A percentile compares a stretch with the other conserved stretches of the same genome.
Conservation (phyloP, 305 asterid genomes). For the Salvia sclarea region DNA sequence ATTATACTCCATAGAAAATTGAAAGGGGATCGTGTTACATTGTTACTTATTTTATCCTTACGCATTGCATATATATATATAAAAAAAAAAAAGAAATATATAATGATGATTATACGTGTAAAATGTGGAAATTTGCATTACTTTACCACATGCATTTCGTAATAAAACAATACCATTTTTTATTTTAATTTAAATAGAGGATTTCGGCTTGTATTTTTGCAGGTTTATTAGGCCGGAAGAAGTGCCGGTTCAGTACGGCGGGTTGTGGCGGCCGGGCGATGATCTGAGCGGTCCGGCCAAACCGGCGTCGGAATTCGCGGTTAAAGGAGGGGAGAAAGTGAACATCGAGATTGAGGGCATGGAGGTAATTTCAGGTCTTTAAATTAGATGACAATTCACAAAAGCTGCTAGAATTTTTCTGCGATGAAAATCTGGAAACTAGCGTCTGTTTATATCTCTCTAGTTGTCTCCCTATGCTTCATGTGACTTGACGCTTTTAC, state of each 20-base stretch:
- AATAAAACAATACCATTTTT: too few species aligned
- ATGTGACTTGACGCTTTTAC: conserved; percentile 14
- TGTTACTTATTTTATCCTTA: too few species aligned
- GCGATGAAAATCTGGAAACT: conserved; percentile 24
- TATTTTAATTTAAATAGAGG: too few species aligned
- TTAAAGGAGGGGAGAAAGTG: conserved; percentile 93
- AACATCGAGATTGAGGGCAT: conserved; percentile 93
- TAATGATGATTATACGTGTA: too few species aligned
- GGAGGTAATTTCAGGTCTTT: conserved; percentile 51
- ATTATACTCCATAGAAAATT: too few species aligned
- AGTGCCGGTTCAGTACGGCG: conserved; percentile 89
- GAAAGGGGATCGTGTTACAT: too few species aligned
- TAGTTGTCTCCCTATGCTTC: conserved; percentile 25
- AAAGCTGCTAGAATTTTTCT: conserved; percentile 23
- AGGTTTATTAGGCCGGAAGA: conserved; percentile 87
- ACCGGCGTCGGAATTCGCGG: conserved; percentile 88
- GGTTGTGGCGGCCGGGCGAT: conserved; percentile 76
- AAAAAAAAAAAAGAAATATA: too few species aligned
- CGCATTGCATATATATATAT: too few species aligned
- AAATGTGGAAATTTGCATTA: too few species aligned
- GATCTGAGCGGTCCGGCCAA: conserved; percentile 55
- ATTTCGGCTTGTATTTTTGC: neutral
- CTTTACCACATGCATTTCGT: too few species aligned
- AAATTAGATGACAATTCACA: neutral
- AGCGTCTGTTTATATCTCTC: conserved; percentile 16